Base-by-base conservation (phyloP, 768 basidiomycete genomes). In the Pisolithus albus region DNA sequence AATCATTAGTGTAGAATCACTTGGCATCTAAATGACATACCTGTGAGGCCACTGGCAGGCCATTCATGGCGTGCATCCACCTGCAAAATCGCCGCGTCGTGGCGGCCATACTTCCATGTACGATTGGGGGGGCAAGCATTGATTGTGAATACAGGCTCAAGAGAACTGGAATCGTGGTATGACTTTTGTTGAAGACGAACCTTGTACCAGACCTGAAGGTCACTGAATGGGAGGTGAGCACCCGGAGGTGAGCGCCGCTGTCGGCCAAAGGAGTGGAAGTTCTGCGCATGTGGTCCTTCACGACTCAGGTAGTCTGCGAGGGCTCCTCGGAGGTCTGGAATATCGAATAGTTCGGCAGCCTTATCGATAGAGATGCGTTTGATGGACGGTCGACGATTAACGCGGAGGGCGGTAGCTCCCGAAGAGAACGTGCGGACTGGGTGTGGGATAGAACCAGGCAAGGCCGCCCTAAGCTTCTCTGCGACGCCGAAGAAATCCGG, bases 171-270 rank as follows among this genome's bases (percentile, higher is more conserved):
- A n/a, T 54, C 45, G 32, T 65, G 59, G 28, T 58, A 62, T 0
- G 58, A 47, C 26, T 45, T 63, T 7, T 56, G 42, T 51, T 70
- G 67, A n/a, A 70, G 36, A 0, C 52, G 49, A 4, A 65, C 37
- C 16, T 51, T 54, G 16, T 53, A 57, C 69, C 68, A 70, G 8
- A 68, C 53, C 39, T 65, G 52, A n/a, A 69, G 51, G 28, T 60
- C 46, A 7, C 47, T 28, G 52, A 67, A 65, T 16, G 66, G 64
- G 4, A 69, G 61, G 32, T 44, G 34, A 3, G 28, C 34, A 37
- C n/a, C 19, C 21, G 24, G 32, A 2, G 28, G 24, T 5, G 50
- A 21, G 9, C 16, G 21, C 16, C 54, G 21, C 23, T 51, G 46
- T 3, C 59, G 56, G 4, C 54, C 45, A 19, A 50, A 34, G 23